These are phyloP conservation scores for Exophiala alcalophila DNA, from an alignment of 2,329 filamentous ascomycete species.

Conservation along the genomic window DNA sequence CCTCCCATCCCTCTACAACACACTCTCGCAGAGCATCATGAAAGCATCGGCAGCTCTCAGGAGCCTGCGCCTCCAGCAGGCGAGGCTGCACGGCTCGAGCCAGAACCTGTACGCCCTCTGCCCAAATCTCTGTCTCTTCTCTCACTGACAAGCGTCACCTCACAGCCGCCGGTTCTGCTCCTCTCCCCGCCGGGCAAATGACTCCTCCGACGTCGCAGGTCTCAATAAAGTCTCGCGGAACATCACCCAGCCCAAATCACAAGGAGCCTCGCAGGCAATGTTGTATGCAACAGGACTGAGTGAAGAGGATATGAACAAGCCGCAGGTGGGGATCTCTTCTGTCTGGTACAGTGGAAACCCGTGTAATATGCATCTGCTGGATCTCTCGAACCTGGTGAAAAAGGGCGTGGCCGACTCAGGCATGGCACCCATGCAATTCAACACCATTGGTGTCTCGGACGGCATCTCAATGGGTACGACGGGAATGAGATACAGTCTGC, in stretches of 20 bases:
- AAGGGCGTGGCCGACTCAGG: slow-evolving; percentile 71
- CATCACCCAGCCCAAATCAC: slow-evolving; percentile 96
- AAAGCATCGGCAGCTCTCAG: slow-evolving; percentile 20
- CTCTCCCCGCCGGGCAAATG: slow-evolving; percentile 6
- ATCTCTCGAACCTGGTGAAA: slow-evolving; percentile 76
- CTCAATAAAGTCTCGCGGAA: slow-evolving; percentile 80
- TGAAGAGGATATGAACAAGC: slow-evolving; percentile 88
- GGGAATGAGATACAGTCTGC: slow-evolving; percentile 92
- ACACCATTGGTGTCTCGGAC: slow-evolving; percentile 96
- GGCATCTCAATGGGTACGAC: slow-evolving; percentile 97
- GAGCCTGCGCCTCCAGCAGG: slow-evolving; percentile 24
- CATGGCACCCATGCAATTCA: slow-evolving; percentile 93
- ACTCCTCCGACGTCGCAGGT: slow-evolving; percentile 25
- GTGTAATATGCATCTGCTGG: slow-evolving; percentile 98
- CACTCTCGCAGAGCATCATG: slow-evolving; percentile 17
- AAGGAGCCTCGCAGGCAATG: slow-evolving; percentile 98
- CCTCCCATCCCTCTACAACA: background rate
- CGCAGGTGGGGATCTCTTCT: slow-evolving; percentile 95
- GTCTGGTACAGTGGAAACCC: slow-evolving; percentile 98
- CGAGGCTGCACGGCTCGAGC: slow-evolving; percentile 7
- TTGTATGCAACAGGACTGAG: slow-evolving; percentile 89
- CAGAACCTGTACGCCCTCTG: slow-evolving; percentile 7
- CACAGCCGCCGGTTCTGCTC: slow-evolving; percentile 21
- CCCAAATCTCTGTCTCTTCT: background rate
- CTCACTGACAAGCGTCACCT: background rate